A percentile compares a stretch with the other conserved stretches of the same genome.
Evolutionary conservation across 371 early-diverging fungal species (phyloP).

Genomic region (Zancudomyces culisetae): DNA sequence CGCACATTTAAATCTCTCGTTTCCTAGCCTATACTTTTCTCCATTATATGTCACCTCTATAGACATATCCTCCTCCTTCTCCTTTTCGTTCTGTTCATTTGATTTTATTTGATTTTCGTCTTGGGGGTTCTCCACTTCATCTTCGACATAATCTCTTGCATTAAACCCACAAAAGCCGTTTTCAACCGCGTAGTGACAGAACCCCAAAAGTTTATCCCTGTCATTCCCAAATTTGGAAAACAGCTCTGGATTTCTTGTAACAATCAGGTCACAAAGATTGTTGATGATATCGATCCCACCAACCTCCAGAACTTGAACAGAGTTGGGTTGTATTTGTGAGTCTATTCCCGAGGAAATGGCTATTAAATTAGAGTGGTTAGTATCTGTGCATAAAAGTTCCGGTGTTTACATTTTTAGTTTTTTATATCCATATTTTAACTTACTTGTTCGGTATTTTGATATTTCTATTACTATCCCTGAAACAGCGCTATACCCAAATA

Average conservation of each 20-base stretch:
- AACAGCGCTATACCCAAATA: constrained; percentile 57
- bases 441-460: constrained; percentile 43
- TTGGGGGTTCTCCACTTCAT: constrained; percentile 4
- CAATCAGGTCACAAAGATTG: background rate
- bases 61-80: background rate
- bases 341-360: constrained; percentile 1
- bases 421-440: too few relatives aligned
- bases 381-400: too few relatives aligned
- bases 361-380: background rate
- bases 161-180: background rate
- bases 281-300: background rate
- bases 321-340: background rate
- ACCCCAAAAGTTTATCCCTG: background rate
- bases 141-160: background rate
- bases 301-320: background rate
- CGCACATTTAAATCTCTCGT: background rate
- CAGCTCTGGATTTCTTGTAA: background rate
- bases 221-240: background rate
- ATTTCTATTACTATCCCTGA: constrained; percentile 78
- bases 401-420: too few relatives aligned
- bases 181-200: background rate
- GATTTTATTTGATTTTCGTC: constrained; percentile 13
- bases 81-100: constrained; percentile 7
- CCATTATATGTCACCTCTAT: background rate
- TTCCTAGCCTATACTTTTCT: background rate